These are phyloP conservation scores for Cyclocybe cylindracea DNA, from an alignment of 768 basidiomycete genomes.

Conservation along the genomic window DNA sequence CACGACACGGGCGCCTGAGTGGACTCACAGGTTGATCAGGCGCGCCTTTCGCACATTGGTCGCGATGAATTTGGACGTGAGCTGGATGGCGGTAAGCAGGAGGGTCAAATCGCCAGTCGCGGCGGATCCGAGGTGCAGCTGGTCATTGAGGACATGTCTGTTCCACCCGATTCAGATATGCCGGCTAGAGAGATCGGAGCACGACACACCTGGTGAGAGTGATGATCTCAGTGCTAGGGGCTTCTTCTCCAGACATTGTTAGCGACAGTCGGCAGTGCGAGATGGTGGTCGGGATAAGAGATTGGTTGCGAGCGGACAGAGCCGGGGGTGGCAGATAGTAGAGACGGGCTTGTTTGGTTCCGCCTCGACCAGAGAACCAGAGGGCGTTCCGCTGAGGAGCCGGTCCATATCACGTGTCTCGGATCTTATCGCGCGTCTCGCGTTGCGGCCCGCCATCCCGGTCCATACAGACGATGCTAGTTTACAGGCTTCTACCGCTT, in stretches of 20 bases:
- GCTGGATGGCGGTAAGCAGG: slow-evolving; percentile 92
- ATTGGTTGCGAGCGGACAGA: slow-evolving; percentile 21
- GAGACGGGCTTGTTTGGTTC: slow-evolving; percentile 7
- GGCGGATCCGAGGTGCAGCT: slow-evolving; percentile 75
- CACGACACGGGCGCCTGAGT: background rate
- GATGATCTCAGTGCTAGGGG: slow-evolving; percentile 84
- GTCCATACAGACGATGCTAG: slow-evolving; percentile 13
- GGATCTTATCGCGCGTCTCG: slow-evolving; percentile 22
- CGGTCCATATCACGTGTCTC: slow-evolving; percentile 29
- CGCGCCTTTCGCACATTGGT: slow-evolving; percentile 97
- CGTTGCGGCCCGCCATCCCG: slow-evolving; percentile 9
- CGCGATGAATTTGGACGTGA: slow-evolving; percentile 96
- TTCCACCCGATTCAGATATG: slow-evolving; percentile 6
- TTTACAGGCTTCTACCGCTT: slow-evolving; percentile 51
- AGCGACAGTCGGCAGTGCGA: slow-evolving; percentile 20
- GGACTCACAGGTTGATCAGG: slow-evolving; percentile 90
- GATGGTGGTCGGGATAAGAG: slow-evolving; percentile 8
- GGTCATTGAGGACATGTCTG: slow-evolving; percentile 88
- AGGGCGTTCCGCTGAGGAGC: slow-evolving; percentile 2
- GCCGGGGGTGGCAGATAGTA: slow-evolving; percentile 17
- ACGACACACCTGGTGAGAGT: slow-evolving; percentile 81
- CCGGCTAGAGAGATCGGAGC: slow-evolving; percentile 1
- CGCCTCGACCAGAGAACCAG: background rate
- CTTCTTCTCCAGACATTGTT: slow-evolving; percentile 57
- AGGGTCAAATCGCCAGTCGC: slow-evolving; percentile 95